Percentiles rank a stretch among this genome's conserved stretches.
Conservation (phyloP, 352 stramenopile species). For the Phytophthora tentaculata region DNA sequence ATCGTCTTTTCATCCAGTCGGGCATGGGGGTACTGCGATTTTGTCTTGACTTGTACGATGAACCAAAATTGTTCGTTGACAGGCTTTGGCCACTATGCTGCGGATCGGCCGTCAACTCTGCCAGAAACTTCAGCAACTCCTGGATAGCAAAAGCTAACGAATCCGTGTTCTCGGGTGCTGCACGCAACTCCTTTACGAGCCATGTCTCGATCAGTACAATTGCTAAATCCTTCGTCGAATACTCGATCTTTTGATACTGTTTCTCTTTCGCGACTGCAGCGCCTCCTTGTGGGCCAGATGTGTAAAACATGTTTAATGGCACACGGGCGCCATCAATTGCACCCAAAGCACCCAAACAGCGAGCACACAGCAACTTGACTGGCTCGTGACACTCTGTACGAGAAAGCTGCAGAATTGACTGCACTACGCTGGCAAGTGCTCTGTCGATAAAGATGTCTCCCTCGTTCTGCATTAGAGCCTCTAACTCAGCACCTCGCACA, state of each 20-base stretch:
- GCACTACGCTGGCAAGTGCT: conserved; percentile 60
- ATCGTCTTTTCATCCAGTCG: conserved; percentile 86
- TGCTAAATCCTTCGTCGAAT: conserved; percentile 82
- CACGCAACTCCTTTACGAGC: conserved; percentile 84
- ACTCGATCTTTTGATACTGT: conserved; percentile 51
- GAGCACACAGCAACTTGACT: conserved; percentile 76
- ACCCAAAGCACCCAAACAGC: conserved; percentile 77
- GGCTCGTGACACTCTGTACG: conserved; percentile 64
- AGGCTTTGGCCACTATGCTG: conserved; percentile 74
- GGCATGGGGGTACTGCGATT: conserved; percentile 50
- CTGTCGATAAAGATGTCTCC: conserved; percentile 71
- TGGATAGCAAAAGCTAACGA: conserved; percentile 86
- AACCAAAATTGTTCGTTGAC: conserved; percentile 18
- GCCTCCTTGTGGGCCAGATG: conserved; percentile 31
- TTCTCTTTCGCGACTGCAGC: conserved; percentile 48
- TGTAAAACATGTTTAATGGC: conserved; percentile 70
- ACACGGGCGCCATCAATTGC: conserved; percentile 84
- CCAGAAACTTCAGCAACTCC: conserved; percentile 84
- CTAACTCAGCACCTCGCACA: conserved; percentile 63
- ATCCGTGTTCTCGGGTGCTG: conserved; percentile 86
- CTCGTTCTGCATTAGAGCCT: conserved; percentile 74
- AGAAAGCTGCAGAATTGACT: conserved; percentile 73
- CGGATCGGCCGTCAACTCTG: conserved; percentile 72
- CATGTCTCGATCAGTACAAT: conserved; percentile 84
- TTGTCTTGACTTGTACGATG: conserved; percentile 27